Evolutionary conservation across 1,284 basidiomycete species (phyloP), one percentile per base, ranked within the genome.

Genomic region (Singerocomus rubriflavus): DNA sequence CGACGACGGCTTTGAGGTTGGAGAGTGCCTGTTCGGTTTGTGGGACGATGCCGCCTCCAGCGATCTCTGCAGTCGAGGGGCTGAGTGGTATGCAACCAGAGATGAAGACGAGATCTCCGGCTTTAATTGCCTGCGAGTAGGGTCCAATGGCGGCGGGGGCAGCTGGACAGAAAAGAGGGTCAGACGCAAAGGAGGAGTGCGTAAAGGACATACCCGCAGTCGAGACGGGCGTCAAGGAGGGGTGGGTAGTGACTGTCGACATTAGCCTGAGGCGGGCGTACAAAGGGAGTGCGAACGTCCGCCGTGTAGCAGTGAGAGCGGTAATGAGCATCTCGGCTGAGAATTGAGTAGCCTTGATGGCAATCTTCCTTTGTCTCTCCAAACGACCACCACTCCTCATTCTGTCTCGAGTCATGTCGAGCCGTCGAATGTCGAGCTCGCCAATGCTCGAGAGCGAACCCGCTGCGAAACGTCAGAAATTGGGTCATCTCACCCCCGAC

Each of bases 81-180:
- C 90, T 82, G 53, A 98, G 77, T 1, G 93, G 90, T 63, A 98
- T 91, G 65, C 88, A 91, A 47, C 96, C 96, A 6, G 92, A 96
- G 43, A 85, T 78, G 74, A 95, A 98, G 59, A 97, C 82, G 50
- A 94, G 79, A 59, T 91, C 84, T 52, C 91, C 91, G 57, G 84
- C 80, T 64, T 89, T 90, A 71, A 94, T 82, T 9, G 88, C 93
- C 73, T 98, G 91, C 5, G 85, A 86, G 73, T 96, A 97, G 26
- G 93, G 93, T 2, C 93, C 93, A 56, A 96, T 86, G 13, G 93
- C 92, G 25, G 84, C 79, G 2, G 93, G 87, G 5, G 93, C 92
- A 65, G 82, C 91, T 93, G 60, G 12, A 31, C 6, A 17, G 16
- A 8, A 27, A 6, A 4, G 6, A 8, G n/a, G 10, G 39, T 37